Evolutionary conservation across 2,329 filamentous ascomycete species (phyloP).

Genomic region (Aspergillus sp.): DNA sequence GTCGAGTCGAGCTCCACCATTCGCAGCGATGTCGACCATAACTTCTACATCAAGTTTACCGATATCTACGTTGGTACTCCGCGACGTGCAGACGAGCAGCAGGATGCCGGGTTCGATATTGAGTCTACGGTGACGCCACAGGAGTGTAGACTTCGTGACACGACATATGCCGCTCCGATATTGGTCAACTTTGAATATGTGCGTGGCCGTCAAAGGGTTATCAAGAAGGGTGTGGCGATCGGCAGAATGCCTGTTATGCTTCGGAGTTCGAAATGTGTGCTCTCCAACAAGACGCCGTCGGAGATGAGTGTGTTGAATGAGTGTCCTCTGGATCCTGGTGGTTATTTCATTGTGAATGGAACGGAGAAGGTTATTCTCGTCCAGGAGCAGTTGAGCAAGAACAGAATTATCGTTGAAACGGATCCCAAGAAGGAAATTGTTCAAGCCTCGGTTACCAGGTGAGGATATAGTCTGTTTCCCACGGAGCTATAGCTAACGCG

Average conservation of each 20-base stretch:
- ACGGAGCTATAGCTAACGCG: slow-evolving; percentile 8
- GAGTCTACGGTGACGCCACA: slow-evolving; percentile 72
- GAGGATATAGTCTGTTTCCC: slow-evolving; percentile 6
- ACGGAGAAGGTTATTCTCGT: slow-evolving; percentile 99
- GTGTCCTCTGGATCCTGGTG: slow-evolving; percentile 91
- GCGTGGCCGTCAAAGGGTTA: slow-evolving; percentile 71
- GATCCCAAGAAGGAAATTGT: slow-evolving; percentile 89
- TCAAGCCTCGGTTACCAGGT: slow-evolving; percentile 83
- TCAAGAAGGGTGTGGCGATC: slow-evolving; percentile 70
- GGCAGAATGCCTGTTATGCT: slow-evolving; percentile 96
- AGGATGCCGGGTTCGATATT: slow-evolving; percentile 42
- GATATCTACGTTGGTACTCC: slow-evolving; percentile 85
- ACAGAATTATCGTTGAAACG: slow-evolving; percentile 93
- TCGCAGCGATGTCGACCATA: slow-evolving; percentile 84
- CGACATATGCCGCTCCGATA: slow-evolving; percentile 96
- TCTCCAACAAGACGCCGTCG: slow-evolving; percentile 75
- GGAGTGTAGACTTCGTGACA: slow-evolving; percentile 91
- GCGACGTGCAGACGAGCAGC: slow-evolving; percentile 69
- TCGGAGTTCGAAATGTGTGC: slow-evolving; percentile 86
- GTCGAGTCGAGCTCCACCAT: slow-evolving; percentile 85
- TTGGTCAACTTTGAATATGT: slow-evolving; percentile 89
- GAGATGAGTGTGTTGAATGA: slow-evolving; percentile 93
- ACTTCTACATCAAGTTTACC: slow-evolving; percentile 88
- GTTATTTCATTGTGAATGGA: slow-evolving; percentile 95
- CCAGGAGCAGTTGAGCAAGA: slow-evolving; percentile 98